A percentile compares a stretch with the other conserved stretches of the same genome.
These are phyloP conservation scores for Aspergillus coremiiformis DNA, from an alignment of 495 filamentous ascomycete genomes.

Conservation along the genomic window DNA sequence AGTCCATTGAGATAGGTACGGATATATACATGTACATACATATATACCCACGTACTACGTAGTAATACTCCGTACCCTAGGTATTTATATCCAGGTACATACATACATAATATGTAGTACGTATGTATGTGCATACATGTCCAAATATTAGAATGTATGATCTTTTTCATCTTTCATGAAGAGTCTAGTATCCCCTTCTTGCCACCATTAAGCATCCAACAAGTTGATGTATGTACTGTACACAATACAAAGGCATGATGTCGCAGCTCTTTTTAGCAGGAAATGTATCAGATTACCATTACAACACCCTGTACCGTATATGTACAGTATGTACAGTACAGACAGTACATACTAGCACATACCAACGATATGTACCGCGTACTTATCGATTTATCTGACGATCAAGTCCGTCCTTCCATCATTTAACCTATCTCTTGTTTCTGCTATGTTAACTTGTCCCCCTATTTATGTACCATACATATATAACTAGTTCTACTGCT, in stretches of 20 bases:
- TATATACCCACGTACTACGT: too few species aligned
- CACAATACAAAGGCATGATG: background rate
- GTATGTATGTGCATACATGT: too few species aligned
- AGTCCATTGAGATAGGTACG: too few species aligned
- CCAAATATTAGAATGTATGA: too few species aligned
- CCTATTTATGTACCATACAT: background rate
- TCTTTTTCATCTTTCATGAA: too few species aligned
- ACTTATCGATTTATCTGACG: slow-evolving; percentile 9
- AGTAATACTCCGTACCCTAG: too few species aligned
- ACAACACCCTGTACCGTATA: slow-evolving; percentile 6
- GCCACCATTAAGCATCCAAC: background rate
- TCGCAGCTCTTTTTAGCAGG: background rate
- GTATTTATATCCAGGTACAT: too few species aligned
- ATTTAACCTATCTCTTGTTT: background rate
- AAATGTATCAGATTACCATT: slow-evolving; percentile 4
- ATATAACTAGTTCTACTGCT: background rate
- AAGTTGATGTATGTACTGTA: too few species aligned
- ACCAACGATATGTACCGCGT: slow-evolving; percentile 4
- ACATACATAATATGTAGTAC: too few species aligned
- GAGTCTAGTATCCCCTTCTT: background rate
- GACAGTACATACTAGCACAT: too few species aligned
- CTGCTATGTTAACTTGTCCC: slow-evolving; percentile 8
- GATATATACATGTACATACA: too few species aligned
- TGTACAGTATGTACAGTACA: too few species aligned
- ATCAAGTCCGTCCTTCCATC: slow-evolving; percentile 1